phyloP scores from a whole-genome alignment of 176 grass and related monocot species.

The Cenchrus americanus region DNA sequence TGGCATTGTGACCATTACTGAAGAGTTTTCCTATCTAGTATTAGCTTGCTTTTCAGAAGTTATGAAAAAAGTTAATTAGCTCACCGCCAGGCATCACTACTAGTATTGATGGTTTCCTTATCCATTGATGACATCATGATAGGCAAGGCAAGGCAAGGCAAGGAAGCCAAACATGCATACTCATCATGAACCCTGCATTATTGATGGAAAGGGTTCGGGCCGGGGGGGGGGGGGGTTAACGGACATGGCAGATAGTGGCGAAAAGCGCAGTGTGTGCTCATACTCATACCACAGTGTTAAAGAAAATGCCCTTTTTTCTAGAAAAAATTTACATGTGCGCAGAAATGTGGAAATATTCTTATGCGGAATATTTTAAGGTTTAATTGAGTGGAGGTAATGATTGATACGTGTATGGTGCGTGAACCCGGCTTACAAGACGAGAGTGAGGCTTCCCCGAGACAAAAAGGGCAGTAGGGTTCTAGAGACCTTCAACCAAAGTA shows the following conservation, averaged over 20 bases:
- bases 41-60: background rate
- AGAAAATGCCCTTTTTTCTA: background rate
- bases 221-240: background rate
- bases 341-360: background rate
- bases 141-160: background rate
- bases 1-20: background rate
- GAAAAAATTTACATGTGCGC: background rate
- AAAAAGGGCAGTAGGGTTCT: constrained; percentile 52
- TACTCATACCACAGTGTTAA: background rate
- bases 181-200: constrained; percentile 4
- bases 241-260: constrained; percentile 3
- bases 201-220: background rate
- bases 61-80: background rate
- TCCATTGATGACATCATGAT: constrained; percentile 5
- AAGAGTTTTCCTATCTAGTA: background rate
- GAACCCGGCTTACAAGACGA: constrained; percentile 28
- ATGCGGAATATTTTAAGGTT: constrained; percentile 15
- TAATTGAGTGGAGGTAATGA: constrained; percentile 52
- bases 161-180: background rate
- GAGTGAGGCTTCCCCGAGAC: constrained; percentile 46
- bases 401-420: constrained; percentile 51
- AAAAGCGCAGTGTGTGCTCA: background rate
- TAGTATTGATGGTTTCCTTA: background rate
- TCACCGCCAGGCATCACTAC: background rate
- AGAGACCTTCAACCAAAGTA: constrained; percentile 47